phyloP scores from a whole-genome alignment of 148 eudicot species.

The Amaranthus palmeri region DNA sequence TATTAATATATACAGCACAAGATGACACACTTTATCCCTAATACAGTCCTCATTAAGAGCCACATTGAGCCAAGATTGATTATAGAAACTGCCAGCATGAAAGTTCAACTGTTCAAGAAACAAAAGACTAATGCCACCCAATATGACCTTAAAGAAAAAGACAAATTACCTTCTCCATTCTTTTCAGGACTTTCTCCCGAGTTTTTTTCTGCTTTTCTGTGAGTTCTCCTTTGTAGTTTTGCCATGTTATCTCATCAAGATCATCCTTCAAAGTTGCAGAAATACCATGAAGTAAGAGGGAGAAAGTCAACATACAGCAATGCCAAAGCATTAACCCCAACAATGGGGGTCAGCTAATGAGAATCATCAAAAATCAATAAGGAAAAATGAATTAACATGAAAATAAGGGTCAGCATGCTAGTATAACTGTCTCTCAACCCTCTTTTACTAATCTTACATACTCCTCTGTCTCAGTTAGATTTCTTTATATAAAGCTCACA shows the following conservation, averaged over 20 bases:
- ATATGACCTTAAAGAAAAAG: not conserved
- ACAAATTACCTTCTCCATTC: conserved; percentile 81
- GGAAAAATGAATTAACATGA: conserved; percentile 5
- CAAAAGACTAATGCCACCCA: not conserved
- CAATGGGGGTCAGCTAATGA: too few species aligned
- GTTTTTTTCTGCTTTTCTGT: conserved; percentile 99
- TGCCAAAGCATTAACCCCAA: too few species aligned
- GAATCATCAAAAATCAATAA: not conserved
- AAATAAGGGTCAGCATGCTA: not conserved
- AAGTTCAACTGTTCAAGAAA: too few species aligned
- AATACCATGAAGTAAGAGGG: conserved; percentile 14
- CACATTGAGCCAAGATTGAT: not conserved
- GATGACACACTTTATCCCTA: not conserved
- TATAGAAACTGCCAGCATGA: not conserved
- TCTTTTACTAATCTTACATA: too few species aligned
- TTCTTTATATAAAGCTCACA: too few species aligned
- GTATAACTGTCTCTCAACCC: not conserved
- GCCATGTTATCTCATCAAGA: conserved; percentile 91
- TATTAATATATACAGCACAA: not conserved
- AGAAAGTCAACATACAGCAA: not conserved
- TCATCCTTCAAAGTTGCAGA: conserved; percentile 53
- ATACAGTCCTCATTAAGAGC: conserved; percentile 1
- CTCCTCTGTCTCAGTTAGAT: too few species aligned
- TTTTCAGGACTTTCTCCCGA: conserved; percentile 85
- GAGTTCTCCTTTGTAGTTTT: conserved; percentile 91